These are phyloP conservation scores for Vitis rupestris DNA, from an alignment of 164 flowering plant genomes.

Conservation along the genomic window DNA sequence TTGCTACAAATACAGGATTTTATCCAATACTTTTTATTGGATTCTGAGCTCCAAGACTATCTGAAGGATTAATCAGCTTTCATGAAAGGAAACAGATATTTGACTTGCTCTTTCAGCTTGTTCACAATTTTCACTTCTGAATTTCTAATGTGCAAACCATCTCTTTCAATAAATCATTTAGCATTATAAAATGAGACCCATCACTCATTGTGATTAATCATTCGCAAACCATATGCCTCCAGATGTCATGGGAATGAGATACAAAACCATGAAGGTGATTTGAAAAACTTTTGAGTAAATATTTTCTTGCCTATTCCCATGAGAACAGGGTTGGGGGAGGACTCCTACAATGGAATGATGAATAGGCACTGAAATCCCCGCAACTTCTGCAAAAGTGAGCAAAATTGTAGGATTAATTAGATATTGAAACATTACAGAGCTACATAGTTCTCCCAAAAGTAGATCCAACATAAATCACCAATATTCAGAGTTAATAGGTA, in stretches of 20 bases:
- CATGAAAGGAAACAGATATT: too few species aligned
- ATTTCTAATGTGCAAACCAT: too few species aligned
- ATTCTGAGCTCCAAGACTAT: too few species aligned
- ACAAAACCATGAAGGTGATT: constrained; percentile 8
- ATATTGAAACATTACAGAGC: neutral
- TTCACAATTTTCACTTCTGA: too few species aligned
- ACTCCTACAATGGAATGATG: constrained; percentile 68
- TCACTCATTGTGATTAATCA: neutral
- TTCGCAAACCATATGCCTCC: neutral
- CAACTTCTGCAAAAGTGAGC: constrained; percentile 47
- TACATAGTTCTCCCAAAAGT: neutral
- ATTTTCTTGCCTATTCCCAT: constrained; percentile 65
- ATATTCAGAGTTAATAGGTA: neutral
- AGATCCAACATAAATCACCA: neutral
- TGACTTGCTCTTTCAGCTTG: too few species aligned
- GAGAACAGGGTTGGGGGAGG: constrained; percentile 71
- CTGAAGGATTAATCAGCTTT: too few species aligned
- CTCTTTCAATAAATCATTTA: neutral
- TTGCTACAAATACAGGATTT: too few species aligned
- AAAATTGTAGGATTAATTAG: neutral
- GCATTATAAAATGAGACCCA: neutral
- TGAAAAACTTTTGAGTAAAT: constrained; percentile 10
- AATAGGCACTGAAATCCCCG: constrained; percentile 43
- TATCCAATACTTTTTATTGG: too few species aligned
- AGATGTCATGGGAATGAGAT: neutral